phyloP scores from a whole-genome alignment of 805 yeast species.

The Kodamaea lidongshanica region DNA sequence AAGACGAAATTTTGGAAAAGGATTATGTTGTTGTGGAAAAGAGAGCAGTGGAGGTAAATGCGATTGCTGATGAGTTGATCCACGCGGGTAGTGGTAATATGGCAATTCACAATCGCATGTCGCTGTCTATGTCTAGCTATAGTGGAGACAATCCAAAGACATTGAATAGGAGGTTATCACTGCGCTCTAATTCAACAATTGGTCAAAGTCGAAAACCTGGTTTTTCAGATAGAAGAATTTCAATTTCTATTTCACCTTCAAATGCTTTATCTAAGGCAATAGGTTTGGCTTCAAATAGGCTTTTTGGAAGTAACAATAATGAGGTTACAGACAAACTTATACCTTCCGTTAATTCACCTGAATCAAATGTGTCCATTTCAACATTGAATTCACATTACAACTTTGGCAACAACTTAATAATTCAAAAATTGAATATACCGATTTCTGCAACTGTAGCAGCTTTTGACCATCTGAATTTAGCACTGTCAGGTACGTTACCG shows the following conservation, averaged over 20 bases:
- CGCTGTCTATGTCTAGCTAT: slow-evolving; percentile 20
- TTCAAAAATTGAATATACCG: slow-evolving; percentile 31
- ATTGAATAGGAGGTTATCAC: slow-evolving; percentile 28
- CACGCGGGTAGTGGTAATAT: slow-evolving; percentile 49
- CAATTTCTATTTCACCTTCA: slow-evolving; percentile 72
- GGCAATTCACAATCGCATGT: slow-evolving; percentile 34
- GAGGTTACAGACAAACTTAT: slow-evolving; percentile 8
- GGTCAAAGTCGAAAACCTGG: slow-evolving; percentile 53
- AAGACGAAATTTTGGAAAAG: slow-evolving; percentile 56
- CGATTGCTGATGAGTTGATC: slow-evolving; percentile 88
- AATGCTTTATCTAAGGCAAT: slow-evolving; percentile 85
- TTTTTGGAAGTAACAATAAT: slow-evolving; percentile 50
- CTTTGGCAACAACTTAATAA: slow-evolving; percentile 30
- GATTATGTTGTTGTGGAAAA: slow-evolving; percentile 95
- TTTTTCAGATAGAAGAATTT: slow-evolving; percentile 55
- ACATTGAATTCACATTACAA: slow-evolving; percentile 23
- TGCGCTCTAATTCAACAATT: slow-evolving; percentile 43
- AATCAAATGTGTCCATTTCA: slow-evolving; percentile 11
- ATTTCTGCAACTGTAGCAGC: slow-evolving; percentile 17
- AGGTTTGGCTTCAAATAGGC: slow-evolving; percentile 78
- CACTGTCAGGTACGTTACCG: slow-evolving; percentile 13
- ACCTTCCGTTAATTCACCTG: slow-evolving; percentile 8
- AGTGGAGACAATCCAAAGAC: slow-evolving; percentile 13
- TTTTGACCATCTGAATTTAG: slow-evolving; percentile 7
- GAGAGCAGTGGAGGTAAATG: slow-evolving; percentile 90